phyloP scores from a whole-genome alignment of 768 basidiomycete species.

The Kwoniella sp. region DNA sequence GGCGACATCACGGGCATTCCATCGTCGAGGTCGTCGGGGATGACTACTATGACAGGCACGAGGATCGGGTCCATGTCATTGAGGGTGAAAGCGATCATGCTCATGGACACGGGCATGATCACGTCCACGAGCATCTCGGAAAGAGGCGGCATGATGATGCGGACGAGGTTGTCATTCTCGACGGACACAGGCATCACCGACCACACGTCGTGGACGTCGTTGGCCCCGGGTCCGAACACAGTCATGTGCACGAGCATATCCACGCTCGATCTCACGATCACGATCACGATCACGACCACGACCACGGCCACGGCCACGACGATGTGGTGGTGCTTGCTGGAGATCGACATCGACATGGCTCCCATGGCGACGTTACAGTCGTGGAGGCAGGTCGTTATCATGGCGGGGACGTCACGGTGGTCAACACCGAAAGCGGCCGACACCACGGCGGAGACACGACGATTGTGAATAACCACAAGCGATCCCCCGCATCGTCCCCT shows the following conservation, averaged over 20 bases:
- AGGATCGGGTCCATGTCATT: neutral
- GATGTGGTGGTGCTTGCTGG: constrained; percentile 2
- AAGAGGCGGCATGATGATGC: neutral
- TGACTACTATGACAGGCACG: constrained; percentile 4
- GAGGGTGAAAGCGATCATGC: neutral
- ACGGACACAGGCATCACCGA: neutral
- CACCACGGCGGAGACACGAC: constrained; percentile 3
- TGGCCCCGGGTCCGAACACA: neutral
- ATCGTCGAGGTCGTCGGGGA: constrained; percentile 16
- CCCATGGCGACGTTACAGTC: too few relatives aligned
- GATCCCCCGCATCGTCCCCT: neutral
- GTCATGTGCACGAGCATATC: constrained; percentile 6
- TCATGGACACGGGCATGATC: neutral
- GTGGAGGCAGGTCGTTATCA: too few relatives aligned
- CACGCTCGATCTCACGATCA: constrained; percentile 6
- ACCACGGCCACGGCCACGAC: neutral
- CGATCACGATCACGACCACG: neutral
- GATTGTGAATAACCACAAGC: constrained; percentile 8
- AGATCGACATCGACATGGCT: constrained; percentile 1
- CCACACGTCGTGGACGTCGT: neutral
- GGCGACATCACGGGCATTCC: constrained; percentile 2
- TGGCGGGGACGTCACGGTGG: constrained; percentile 11
- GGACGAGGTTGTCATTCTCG: neutral
- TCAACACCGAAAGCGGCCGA: constrained; percentile 2
- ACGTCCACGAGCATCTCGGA: neutral